Percentiles rank a stretch among this genome's conserved stretches.
Evolutionary conservation across 1,284 basidiomycete genomes (phyloP).

Genomic region (Ganoderma boninense): DNA sequence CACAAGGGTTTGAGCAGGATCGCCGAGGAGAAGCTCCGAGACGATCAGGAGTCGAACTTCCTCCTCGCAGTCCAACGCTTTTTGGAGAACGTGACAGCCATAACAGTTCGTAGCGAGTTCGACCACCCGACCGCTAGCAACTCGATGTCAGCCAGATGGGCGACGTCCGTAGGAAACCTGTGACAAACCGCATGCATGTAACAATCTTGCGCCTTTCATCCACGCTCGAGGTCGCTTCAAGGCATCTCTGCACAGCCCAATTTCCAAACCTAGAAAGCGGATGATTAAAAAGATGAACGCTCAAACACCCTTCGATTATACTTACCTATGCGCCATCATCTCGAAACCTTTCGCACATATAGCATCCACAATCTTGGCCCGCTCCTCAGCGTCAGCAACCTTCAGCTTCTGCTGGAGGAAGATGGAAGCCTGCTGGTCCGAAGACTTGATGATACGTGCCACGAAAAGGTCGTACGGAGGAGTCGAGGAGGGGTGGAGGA

Average conservation of each 20-base stretch:
- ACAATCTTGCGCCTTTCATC: conserved; percentile 84
- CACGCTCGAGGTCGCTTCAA: conserved; percentile 74
- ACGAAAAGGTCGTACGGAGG: conserved; percentile 84
- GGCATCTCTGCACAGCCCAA: conserved; percentile 86
- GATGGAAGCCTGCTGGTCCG: conserved; percentile 88
- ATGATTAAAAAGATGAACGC: conserved; percentile 7
- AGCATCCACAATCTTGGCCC: conserved; percentile 83
- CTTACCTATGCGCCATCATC: conserved; percentile 87
- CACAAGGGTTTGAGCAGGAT: conserved; percentile 82
- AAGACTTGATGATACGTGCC: conserved; percentile 82
- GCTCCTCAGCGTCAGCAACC: conserved; percentile 79
- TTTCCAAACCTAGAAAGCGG: conserved; percentile 72
- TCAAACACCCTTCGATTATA: conserved; percentile 16
- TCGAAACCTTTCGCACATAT: conserved; percentile 83
- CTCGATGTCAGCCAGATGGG: background rate
- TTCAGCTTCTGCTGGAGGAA: conserved; percentile 88
- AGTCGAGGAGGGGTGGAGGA: conserved; percentile 82
- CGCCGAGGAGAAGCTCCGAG: conserved; percentile 79
- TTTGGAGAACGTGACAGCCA: conserved; percentile 86
- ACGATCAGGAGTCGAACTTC: conserved; percentile 82
- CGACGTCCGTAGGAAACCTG: background rate
- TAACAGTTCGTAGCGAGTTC: conserved; percentile 88
- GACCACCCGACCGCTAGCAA: conserved; percentile 74
- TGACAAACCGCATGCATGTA: conserved; percentile 75
- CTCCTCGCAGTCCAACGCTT: conserved; percentile 88